Evolutionary conservation across 371 early-diverging fungal genomes (phyloP).

Genomic region (Haplosporangium sp.): DNA sequence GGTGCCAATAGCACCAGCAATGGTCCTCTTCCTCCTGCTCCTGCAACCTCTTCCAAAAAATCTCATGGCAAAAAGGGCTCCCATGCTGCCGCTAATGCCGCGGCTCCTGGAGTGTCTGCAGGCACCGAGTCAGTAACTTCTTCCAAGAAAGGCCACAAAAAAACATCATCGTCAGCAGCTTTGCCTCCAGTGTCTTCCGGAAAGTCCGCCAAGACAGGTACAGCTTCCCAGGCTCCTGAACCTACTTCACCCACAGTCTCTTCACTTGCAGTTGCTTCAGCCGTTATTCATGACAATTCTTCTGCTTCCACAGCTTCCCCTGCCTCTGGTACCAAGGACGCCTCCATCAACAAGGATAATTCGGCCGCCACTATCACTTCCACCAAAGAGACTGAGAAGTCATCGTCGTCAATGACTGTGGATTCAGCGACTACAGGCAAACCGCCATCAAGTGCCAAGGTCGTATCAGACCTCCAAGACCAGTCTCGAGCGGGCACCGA

Average conservation of each 20-base stretch:
- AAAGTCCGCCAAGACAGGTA: background rate
- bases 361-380: background rate
- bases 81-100: background rate
- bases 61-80: slow-evolving; percentile 11
- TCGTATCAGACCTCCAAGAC: slow-evolving; percentile 13
- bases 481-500: slow-evolving; percentile 2
- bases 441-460: slow-evolving; percentile 28
- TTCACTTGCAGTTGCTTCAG: slow-evolving; percentile 14
- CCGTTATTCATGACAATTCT: background rate
- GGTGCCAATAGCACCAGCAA: background rate
- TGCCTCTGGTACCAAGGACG: background rate
- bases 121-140: slow-evolving; percentile 1
- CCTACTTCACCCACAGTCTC: slow-evolving; percentile 9
- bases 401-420: too few relatives aligned
- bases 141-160: slow-evolving; percentile 17
- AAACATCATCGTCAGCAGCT: background rate
- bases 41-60: background rate
- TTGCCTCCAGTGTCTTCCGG: slow-evolving; percentile 11
- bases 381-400: too few relatives aligned
- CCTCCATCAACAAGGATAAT: background rate
- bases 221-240: background rate
- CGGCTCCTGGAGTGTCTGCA: background rate
- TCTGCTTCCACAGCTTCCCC: background rate
- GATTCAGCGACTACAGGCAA: too few relatives aligned
- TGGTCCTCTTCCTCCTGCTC: background rate